phyloP scores from a whole-genome alignment of 768 basidiomycete species.

The Macrolepiota albuminosa region DNA sequence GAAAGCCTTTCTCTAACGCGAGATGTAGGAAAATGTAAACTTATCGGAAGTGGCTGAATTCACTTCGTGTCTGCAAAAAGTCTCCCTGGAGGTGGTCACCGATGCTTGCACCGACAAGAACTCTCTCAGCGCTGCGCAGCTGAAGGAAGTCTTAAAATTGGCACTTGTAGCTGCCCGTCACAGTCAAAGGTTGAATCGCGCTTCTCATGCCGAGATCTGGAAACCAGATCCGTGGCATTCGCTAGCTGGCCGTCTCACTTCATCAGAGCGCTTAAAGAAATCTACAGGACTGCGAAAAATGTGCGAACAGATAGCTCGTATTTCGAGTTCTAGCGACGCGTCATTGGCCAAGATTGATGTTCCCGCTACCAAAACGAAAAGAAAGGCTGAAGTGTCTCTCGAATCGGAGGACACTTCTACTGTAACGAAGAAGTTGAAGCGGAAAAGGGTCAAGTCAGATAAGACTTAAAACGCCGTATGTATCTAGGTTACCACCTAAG shows the following conservation, averaged over 20 bases:
- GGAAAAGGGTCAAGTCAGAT: constrained; percentile 41
- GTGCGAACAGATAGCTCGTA: constrained; percentile 55
- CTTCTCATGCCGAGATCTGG: constrained; percentile 46
- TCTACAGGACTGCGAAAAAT: constrained; percentile 57
- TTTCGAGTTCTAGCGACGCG: constrained; percentile 14
- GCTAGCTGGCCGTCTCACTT: constrained; percentile 41
- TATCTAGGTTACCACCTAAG: neutral
- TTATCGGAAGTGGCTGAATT: constrained; percentile 41
- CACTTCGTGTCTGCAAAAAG: constrained; percentile 44
- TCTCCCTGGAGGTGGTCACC: constrained; percentile 43
- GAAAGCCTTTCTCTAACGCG: constrained; percentile 1
- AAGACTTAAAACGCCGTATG: constrained; percentile 15
- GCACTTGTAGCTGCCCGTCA: constrained; percentile 62
- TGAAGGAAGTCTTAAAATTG: constrained; percentile 79
- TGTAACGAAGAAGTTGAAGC: constrained; percentile 27
- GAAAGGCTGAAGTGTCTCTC: constrained; percentile 31
- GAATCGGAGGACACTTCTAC: constrained; percentile 16
- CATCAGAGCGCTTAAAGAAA: constrained; percentile 56
- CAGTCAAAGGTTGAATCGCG: constrained; percentile 42
- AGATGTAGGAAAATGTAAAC: constrained; percentile 19
- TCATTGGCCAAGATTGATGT: constrained; percentile 12
- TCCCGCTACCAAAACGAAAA: constrained; percentile 22
- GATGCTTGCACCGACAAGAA: constrained; percentile 43
- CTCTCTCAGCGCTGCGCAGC: constrained; percentile 52
- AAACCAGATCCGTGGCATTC: constrained; percentile 50